phyloP scores from a whole-genome alignment of 495 filamentous ascomycete genomes.

The Platismatia glauca region DNA sequence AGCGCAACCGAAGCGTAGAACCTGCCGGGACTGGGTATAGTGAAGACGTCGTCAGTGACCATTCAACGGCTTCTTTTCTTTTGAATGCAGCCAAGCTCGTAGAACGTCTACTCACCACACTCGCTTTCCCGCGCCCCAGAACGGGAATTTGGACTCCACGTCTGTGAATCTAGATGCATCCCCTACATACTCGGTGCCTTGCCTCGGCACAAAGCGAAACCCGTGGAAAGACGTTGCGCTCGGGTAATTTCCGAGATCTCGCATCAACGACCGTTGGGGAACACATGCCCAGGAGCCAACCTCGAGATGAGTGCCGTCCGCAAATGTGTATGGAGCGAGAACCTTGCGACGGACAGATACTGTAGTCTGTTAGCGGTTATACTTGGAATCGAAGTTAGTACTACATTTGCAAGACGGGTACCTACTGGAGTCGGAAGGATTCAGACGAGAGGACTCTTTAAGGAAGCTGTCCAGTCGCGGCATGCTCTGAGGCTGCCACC shows the following conservation, averaged over 20 bases:
- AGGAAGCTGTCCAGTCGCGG: constrained; percentile 21
- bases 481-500: constrained; percentile 15
- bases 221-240: constrained; percentile 10
- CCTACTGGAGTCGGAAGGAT: constrained; percentile 13
- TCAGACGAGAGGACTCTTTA: constrained; percentile 21
- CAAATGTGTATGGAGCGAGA: constrained; percentile 10
- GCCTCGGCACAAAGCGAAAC: constrained; percentile 15
- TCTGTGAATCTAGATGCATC: constrained; percentile 9
- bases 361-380: neutral
- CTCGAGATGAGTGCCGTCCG: constrained; percentile 12
- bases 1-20: too few species aligned
- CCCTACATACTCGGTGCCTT: neutral
- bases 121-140: constrained; percentile 16
- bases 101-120: constrained; percentile 21
- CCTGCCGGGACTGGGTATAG: neutral
- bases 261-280: constrained; percentile 16
- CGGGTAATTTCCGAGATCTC: constrained; percentile 10
- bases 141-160: constrained; percentile 14
- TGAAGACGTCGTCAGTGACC: neutral
- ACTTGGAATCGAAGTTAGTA: neutral
- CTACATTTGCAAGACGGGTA: neutral
- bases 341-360: constrained; percentile 14
- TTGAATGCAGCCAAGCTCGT: too few species aligned
- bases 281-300: constrained; percentile 14
- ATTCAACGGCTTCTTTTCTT: neutral